Conservation (phyloP, 2,329 filamentous ascomycete genomes). For the Fusarium zealandicum region DNA sequence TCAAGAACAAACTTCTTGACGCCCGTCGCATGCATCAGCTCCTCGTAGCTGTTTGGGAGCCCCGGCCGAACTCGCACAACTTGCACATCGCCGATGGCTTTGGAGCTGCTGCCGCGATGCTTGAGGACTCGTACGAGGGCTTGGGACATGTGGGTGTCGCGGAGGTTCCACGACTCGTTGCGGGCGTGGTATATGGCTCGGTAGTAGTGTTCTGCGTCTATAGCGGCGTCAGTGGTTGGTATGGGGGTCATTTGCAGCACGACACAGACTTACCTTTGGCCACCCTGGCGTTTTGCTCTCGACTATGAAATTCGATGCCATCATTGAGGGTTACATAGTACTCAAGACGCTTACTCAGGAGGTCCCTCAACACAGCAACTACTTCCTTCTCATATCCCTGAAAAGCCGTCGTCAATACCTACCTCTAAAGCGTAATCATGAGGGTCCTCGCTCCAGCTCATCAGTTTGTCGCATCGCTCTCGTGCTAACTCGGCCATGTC, state of each 20-base stretch:
- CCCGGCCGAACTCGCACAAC: slow-evolving; percentile 22
- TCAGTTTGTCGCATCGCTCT: slow-evolving; percentile 12
- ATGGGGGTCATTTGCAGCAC: too few species aligned
- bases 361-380: slow-evolving; percentile 15
- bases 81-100: slow-evolving; percentile 24
- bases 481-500: slow-evolving; percentile 26
- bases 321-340: slow-evolving; percentile 11
- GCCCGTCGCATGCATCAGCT: slow-evolving; percentile 23
- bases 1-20: slow-evolving; percentile 22
- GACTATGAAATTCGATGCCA: slow-evolving; percentile 20
- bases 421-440: slow-evolving; percentile 28
- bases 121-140: slow-evolving; percentile 22
- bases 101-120: slow-evolving; percentile 13
- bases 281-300: slow-evolving; percentile 26
- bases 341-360: slow-evolving; percentile 14
- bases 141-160: slow-evolving; percentile 25
- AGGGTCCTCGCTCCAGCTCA: slow-evolving; percentile 21
- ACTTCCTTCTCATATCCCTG: slow-evolving; percentile 19
- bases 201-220: slow-evolving; percentile 29
- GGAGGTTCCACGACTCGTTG: slow-evolving; percentile 27
- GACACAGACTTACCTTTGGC: slow-evolving; percentile 4
- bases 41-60: slow-evolving; percentile 21
- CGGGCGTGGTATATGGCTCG: slow-evolving; percentile 22
- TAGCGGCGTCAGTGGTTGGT: background rate
- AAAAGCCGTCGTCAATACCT: slow-evolving; percentile 16